phyloP scores from a whole-genome alignment of 2,329 filamentous ascomycete genomes.

The Colletotrichum sp. region DNA sequence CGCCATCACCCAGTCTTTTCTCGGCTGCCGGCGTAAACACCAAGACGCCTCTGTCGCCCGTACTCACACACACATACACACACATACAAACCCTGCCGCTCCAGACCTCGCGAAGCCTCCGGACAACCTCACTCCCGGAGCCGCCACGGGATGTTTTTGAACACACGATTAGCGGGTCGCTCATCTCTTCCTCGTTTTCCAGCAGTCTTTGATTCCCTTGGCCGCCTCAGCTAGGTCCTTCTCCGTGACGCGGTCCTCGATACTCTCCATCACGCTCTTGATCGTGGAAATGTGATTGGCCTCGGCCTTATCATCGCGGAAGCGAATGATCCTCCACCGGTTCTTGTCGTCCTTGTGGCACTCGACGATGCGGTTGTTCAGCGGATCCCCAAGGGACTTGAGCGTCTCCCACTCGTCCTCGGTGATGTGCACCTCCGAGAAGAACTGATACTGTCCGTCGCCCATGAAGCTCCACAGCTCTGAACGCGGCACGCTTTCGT shows the following conservation, averaged over 20 bases:
- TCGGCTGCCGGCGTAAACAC: background rate
- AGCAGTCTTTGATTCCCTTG: constrained; percentile 75
- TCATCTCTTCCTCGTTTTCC: constrained; percentile 65
- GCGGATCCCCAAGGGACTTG: constrained; percentile 73
- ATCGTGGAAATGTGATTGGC: constrained; percentile 90
- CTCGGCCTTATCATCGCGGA: constrained; percentile 90
- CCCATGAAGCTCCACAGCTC: constrained; percentile 75
- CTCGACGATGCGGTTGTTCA: constrained; percentile 90
- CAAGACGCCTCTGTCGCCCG: background rate
- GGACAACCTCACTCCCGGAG: too few species aligned
- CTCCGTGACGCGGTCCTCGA: constrained; percentile 83
- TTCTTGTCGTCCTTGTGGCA: constrained; percentile 79
- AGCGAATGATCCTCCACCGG: constrained; percentile 86
- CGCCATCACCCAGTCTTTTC: background rate
- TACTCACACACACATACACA: background rate
- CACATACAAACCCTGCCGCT: background rate
- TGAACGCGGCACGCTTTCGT: constrained; percentile 77
- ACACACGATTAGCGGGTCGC: background rate
- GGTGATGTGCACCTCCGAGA: constrained; percentile 71
- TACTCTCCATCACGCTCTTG: constrained; percentile 86
- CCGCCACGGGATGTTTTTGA: background rate
- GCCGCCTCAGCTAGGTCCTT: constrained; percentile 77
- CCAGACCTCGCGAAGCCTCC: too few species aligned
- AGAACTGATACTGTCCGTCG: constrained; percentile 66
- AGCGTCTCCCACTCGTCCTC: constrained; percentile 83